Evolutionary conservation across 1,284 basidiomycete species (phyloP).

Genomic region (Sporisorium graminicola): DNA sequence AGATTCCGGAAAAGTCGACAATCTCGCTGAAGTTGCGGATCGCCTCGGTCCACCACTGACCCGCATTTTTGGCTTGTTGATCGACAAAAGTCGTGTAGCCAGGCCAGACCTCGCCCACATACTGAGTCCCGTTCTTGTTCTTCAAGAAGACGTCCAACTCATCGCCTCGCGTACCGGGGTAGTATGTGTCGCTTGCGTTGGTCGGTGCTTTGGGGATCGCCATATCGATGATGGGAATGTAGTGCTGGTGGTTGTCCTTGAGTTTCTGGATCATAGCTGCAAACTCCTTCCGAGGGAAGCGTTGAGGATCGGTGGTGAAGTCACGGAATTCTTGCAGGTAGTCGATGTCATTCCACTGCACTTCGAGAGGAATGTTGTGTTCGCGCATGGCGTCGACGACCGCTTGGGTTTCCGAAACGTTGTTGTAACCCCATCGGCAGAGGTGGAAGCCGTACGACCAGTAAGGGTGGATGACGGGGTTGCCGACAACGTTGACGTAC

Average conservation of each 20-base stretch:
- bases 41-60: slow-evolving; percentile 54
- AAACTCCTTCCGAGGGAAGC: slow-evolving; percentile 76
- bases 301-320: slow-evolving; percentile 78
- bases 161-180: slow-evolving; percentile 47
- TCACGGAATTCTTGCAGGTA: slow-evolving; percentile 76
- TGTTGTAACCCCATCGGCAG: slow-evolving; percentile 58
- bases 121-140: slow-evolving; percentile 72
- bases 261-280: slow-evolving; percentile 76
- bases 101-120: slow-evolving; percentile 75
- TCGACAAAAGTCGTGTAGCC: slow-evolving; percentile 49
- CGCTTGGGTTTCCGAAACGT: slow-evolving; percentile 43
- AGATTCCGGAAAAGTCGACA: slow-evolving; percentile 55
- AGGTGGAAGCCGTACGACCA: slow-evolving; percentile 62
- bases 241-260: slow-evolving; percentile 71
- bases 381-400: slow-evolving; percentile 46
- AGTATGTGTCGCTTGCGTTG: slow-evolving; percentile 69
- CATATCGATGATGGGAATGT: slow-evolving; percentile 71
- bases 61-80: slow-evolving; percentile 39
- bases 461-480: slow-evolving; percentile 45
- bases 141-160: slow-evolving; percentile 59
- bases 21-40: slow-evolving; percentile 51
- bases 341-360: slow-evolving; percentile 85
- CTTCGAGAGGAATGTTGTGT: slow-evolving; percentile 76
- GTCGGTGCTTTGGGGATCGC: slow-evolving; percentile 67
- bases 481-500: slow-evolving; percentile 57